Evolutionary conservation across 768 basidiomycete genomes (phyloP).

Genomic region (Pleurotus djamor): DNA sequence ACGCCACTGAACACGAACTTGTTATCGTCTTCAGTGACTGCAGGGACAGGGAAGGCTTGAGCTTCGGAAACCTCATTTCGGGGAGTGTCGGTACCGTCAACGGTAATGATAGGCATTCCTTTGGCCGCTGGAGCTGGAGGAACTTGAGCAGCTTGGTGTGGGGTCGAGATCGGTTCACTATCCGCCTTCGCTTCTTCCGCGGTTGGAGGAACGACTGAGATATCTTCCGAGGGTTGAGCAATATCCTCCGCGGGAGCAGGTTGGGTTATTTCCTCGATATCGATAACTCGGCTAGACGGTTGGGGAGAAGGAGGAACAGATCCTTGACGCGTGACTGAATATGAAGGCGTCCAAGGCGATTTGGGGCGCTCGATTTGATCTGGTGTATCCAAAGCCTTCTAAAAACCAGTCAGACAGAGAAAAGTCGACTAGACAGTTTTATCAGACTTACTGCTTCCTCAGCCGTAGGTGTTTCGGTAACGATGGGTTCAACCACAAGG

Average conservation of each 20-base stretch:
- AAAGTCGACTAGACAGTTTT: no score
- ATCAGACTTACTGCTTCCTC: no score
- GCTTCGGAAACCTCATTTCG: not conserved
- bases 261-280: not conserved
- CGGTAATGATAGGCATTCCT: not conserved
- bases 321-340: constrained; percentile 32
- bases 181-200: no score
- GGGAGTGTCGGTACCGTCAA: not conserved
- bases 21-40: not conserved
- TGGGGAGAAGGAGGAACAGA: constrained; percentile 2
- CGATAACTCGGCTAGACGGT: not conserved
- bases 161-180: no score
- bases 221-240: not conserved
- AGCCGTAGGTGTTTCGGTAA: not conserved
- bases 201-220: not conserved
- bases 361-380: constrained; percentile 17
- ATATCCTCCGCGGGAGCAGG: not conserved
- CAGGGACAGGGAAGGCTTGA: constrained; percentile 15
- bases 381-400: not conserved
- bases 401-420: not conserved
- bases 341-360: constrained; percentile 32
- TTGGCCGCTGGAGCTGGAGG: no score
- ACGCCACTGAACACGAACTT: not conserved
- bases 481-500: not conserved
- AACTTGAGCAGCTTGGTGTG: no score